Conservation (phyloP, 352 stramenopile species). For the Blastocystis sp. region DNA sequence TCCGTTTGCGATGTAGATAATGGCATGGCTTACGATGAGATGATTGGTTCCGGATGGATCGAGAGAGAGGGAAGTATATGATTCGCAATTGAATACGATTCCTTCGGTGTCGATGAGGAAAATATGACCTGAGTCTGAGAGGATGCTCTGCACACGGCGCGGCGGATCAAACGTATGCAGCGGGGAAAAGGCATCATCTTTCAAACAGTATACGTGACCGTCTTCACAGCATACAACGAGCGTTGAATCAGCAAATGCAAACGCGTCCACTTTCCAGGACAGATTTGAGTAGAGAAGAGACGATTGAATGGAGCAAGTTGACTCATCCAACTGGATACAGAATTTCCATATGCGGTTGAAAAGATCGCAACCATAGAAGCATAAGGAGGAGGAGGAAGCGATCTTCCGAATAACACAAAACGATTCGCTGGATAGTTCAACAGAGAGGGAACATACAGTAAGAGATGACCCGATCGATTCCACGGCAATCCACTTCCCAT, state of each 20-base stretch:
- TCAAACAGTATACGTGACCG: background rate
- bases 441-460: background rate
- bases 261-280: background rate
- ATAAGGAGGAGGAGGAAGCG: no score
- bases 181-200: no score
- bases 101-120: background rate
- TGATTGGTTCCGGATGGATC: no score
- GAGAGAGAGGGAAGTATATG: no score
- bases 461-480: background rate
- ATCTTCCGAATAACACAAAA: no score
- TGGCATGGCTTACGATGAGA: no score
- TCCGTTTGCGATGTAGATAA: no score
- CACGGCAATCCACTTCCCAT: background rate
- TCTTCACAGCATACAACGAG: background rate
- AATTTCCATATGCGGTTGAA: background rate
- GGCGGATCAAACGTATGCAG: background rate
- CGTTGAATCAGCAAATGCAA: background rate
- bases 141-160: background rate
- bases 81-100: background rate
- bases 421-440: background rate
- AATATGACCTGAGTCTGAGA: background rate
- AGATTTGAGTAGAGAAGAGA: background rate
- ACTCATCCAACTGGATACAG: background rate
- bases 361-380: background rate
- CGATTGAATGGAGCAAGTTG: background rate